Base-by-base conservation (phyloP, 441 rosid species). In the Arabidopsis hybrid region DNA sequence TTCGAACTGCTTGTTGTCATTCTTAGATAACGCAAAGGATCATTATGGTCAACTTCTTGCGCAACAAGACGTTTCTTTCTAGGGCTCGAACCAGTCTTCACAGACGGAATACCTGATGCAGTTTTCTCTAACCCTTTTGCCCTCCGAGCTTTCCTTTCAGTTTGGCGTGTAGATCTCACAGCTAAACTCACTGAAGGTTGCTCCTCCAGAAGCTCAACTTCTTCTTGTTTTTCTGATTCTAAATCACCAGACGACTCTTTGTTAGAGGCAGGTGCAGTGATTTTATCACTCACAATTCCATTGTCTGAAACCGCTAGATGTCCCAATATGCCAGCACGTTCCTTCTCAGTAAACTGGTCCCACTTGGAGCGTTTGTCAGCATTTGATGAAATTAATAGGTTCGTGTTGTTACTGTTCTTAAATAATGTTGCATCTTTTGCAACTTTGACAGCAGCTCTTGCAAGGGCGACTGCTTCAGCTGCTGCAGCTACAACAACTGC, bases 391-490 rank as follows among this genome's bases (percentile, higher is more conserved):
- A 35, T n/a, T 60, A 68, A 36, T 51, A 71, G 29, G 72, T 76
- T 73, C 26, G 85, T 75, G 63, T 69, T 71, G 65, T 62, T 18
- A 52, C 74, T 81, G 65, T 83, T 79, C 68, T 67, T 79, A 81
- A 88, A 70, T 61, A 79, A 68, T 11, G 84, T 89, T 8, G 91
- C 97, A 78, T 92, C 97, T 83, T 87, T 91, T 0, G 97, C 95
- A 81, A 89, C 81, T 82, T 86, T 86, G 79, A 87, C 85, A 61
- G 99, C 97, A 35, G 96, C 93, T 79, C 89, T 87, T 62, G 97
- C 97, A 80, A 95, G 97, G 74, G 94, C 84, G 57, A 92, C 83
- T n/a, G 97, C 97, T 86, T 92, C 96, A 14, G 97, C 89, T 31
- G 99, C 95, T 32, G 97, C 97, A 8, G 97, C 97, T 1, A 85